These are phyloP conservation scores for Aureobasidium sp. DNA, from an alignment of 2,329 filamentous ascomycete genomes.

Conservation along the genomic window DNA sequence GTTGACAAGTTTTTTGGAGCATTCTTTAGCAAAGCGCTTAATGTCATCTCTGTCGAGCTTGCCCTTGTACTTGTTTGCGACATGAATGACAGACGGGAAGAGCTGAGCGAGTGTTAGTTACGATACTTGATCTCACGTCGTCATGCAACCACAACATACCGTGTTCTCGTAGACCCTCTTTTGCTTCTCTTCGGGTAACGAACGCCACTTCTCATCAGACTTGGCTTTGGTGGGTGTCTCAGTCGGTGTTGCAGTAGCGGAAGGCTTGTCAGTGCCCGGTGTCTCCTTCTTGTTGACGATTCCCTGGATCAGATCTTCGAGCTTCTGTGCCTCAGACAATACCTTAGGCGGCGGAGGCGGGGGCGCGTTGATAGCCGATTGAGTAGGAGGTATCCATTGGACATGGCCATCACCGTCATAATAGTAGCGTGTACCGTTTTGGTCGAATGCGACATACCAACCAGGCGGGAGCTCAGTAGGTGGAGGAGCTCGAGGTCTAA, in stretches of 20 bases:
- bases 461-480: constrained; percentile 60
- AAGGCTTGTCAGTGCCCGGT: constrained; percentile 44
- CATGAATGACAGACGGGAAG: constrained; percentile 74
- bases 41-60: constrained; percentile 75
- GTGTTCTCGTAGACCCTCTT: constrained; percentile 94
- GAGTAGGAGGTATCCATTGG: constrained; percentile 72
- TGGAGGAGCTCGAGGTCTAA: constrained; percentile 37
- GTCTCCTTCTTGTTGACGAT: constrained; percentile 53
- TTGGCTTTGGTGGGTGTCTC: constrained; percentile 45
- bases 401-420: constrained; percentile 71
- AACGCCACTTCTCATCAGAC: constrained; percentile 64
- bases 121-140: background rate
- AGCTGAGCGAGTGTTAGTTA: constrained; percentile 45
- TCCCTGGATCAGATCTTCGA: constrained; percentile 68
- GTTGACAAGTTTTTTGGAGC: constrained; percentile 75
- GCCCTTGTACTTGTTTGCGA: constrained; percentile 78
- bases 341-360: constrained; percentile 50
- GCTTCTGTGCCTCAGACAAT: constrained; percentile 62
- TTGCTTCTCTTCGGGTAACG: constrained; percentile 69
- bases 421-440: constrained; percentile 70
- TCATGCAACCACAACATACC: constrained; percentile 44
- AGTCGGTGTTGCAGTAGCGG: constrained; percentile 58
- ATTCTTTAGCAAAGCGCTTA: constrained; percentile 56
- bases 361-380: constrained; percentile 47
- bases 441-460: constrained; percentile 72